These are phyloP conservation scores for Coemansia guatemalensis DNA, from an alignment of 192 early-diverging fungal species.

Conservation along the genomic window DNA sequence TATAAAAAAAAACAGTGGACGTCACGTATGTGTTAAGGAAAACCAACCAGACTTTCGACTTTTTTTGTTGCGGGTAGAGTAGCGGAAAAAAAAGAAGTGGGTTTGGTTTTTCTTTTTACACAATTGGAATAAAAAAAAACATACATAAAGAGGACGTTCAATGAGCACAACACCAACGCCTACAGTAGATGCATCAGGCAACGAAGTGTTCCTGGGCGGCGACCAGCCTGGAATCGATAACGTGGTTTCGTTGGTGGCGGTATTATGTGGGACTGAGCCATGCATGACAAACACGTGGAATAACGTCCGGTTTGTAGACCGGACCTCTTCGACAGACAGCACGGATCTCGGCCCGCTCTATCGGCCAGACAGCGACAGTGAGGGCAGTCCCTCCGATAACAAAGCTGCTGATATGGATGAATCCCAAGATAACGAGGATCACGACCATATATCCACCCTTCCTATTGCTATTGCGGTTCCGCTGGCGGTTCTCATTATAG, in stretches of 20 bases:
- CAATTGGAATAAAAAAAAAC: too few species aligned
- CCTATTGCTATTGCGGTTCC: constrained; percentile 11
- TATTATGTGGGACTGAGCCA: constrained; percentile 13
- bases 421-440: background rate
- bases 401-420: too few species aligned
- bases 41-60: too few species aligned
- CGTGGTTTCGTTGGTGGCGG: constrained; percentile 17
- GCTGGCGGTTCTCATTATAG: background rate
- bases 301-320: constrained; percentile 17
- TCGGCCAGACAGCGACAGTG: constrained; percentile 2
- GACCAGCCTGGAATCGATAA: constrained; percentile 2
- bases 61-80: too few species aligned
- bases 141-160: too few species aligned
- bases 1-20: too few species aligned
- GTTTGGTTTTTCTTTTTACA: too few species aligned
- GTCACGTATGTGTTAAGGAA: too few species aligned
- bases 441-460: background rate
- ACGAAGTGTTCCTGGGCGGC: too few species aligned
- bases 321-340: background rate
- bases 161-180: too few species aligned
- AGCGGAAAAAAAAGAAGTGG: too few species aligned
- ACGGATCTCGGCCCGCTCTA: constrained; percentile 14
- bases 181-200: too few species aligned
- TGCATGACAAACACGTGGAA: constrained; percentile 12
- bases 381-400: background rate